Evolutionary conservation across 371 early-diverging fungal species (phyloP).

Genomic region (Amoeboaphelidium occidentale): DNA sequence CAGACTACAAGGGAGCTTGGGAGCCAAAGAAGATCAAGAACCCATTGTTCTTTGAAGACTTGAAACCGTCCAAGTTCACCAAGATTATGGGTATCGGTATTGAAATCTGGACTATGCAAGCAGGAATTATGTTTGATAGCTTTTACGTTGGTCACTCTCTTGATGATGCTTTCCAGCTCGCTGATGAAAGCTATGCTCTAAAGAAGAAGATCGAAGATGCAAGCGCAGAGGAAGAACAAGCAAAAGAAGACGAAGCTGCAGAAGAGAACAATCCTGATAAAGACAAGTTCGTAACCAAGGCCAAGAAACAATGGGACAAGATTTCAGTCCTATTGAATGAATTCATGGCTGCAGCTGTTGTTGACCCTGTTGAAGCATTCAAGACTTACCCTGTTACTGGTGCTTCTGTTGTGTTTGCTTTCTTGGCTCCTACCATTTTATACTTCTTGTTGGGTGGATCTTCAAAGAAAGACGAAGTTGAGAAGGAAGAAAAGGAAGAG

Average conservation of each 20-base stretch:
- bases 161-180: slow-evolving; percentile 29
- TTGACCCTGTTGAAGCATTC: neutral
- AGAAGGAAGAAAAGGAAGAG: slow-evolving; percentile 8
- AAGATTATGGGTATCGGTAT: slow-evolving; percentile 63
- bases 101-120: slow-evolving; percentile 92
- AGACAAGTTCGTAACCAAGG: neutral
- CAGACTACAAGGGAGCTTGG: slow-evolving; percentile 87
- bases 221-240: neutral
- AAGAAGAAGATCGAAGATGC: slow-evolving; percentile 10
- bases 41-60: slow-evolving; percentile 69
- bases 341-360: neutral
- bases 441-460: neutral
- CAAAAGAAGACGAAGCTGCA: slow-evolving; percentile 1
- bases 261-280: slow-evolving; percentile 4
- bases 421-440: neutral
- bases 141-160: slow-evolving; percentile 46
- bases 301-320: neutral
- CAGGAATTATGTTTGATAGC: slow-evolving; percentile 76
- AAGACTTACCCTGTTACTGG: neutral
- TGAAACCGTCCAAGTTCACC: slow-evolving; percentile 39
- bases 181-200: slow-evolving; percentile 37
- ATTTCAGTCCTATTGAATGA: neutral
- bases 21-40: slow-evolving; percentile 64
- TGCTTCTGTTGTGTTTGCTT: neutral
- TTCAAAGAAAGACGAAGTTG: slow-evolving; percentile 6